Evolutionary conservation across 2,329 filamentous ascomycete genomes (phyloP).

Genomic region (Epicoccum sorghinum): DNA sequence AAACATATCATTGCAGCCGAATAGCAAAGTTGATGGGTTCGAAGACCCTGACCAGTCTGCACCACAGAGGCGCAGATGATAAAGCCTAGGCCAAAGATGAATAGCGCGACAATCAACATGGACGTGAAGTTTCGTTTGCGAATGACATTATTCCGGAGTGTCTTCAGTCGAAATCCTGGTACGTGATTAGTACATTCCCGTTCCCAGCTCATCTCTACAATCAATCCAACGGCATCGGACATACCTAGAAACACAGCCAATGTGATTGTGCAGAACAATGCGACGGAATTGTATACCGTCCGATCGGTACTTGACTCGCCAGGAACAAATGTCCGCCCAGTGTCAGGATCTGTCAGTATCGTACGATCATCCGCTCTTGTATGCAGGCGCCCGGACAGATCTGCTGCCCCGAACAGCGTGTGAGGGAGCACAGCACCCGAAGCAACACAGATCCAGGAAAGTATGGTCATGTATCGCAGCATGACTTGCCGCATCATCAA

Average conservation of each 20-base stretch:
- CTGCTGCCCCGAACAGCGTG: neutral
- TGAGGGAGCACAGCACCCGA: conserved; percentile 2
- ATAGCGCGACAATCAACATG: conserved; percentile 18
- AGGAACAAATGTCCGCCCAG: conserved; percentile 15
- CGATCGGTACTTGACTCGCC: conserved; percentile 17
- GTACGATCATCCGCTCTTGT: conserved; percentile 10
- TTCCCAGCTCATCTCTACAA: neutral
- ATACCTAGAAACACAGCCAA: conserved; percentile 17
- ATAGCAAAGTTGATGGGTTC: conserved; percentile 33
- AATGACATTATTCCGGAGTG: conserved; percentile 20
- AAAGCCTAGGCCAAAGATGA: conserved; percentile 22
- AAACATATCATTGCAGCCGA: conserved; percentile 46
- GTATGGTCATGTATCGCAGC: conserved; percentile 1
- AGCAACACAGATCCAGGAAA: conserved; percentile 1
- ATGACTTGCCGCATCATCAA: neutral
- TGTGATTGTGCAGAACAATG: conserved; percentile 15
- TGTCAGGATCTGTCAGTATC: conserved; percentile 16
- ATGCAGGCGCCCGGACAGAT: neutral
- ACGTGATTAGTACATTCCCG: neutral
- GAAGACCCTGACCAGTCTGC: conserved; percentile 34
- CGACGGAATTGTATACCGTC: conserved; percentile 19
- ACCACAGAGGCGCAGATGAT: conserved; percentile 30
- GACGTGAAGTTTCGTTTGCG: conserved; percentile 24
- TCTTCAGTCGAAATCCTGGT: conserved; percentile 20
- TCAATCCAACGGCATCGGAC: neutral